Conservation (phyloP, 164 flowering plant species). For the Aristolochia fimbriata region DNA sequence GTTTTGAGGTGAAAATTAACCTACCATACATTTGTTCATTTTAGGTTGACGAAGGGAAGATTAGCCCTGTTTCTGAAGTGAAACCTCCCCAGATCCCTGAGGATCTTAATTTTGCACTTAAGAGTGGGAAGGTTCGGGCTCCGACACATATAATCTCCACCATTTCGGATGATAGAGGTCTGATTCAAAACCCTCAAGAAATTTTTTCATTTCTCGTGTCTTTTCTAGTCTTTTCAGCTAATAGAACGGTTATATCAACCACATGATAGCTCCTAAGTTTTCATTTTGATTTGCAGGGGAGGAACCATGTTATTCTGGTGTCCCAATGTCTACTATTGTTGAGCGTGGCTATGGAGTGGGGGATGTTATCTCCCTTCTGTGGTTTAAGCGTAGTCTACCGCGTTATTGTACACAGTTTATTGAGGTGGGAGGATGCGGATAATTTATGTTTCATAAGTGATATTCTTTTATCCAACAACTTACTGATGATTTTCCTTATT, state of each 20-base stretch:
- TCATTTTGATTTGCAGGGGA: constrained; percentile 38
- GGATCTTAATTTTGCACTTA: constrained; percentile 84
- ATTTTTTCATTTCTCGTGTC: too few relatives aligned
- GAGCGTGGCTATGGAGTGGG: constrained; percentile 87
- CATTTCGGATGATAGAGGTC: constrained; percentile 97
- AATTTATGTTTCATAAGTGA: too few relatives aligned
- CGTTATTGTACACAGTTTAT: constrained; percentile 83
- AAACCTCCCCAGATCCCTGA: constrained; percentile 96
- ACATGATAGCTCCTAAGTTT: background rate
- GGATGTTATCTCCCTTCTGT: constrained; percentile 89
- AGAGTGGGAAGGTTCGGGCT: constrained; percentile 99
- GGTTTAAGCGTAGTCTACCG: constrained; percentile 98
- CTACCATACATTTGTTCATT: background rate
- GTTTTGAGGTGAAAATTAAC: background rate
- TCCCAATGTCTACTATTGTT: constrained; percentile 89
- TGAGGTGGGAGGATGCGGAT: constrained; percentile 35
- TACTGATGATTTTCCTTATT: too few relatives aligned
- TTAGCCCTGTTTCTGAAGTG: constrained; percentile 69
- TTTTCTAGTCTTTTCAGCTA: too few relatives aligned
- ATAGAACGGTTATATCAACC: too few relatives aligned
- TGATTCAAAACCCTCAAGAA: background rate
- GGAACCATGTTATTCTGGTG: constrained; percentile 92
- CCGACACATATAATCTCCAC: constrained; percentile 97
- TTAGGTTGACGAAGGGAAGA: constrained; percentile 75
- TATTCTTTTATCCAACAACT: too few relatives aligned